Evolutionary conservation across 2,329 filamentous ascomycete genomes (phyloP).

Genomic region (Phialophora expanda): DNA sequence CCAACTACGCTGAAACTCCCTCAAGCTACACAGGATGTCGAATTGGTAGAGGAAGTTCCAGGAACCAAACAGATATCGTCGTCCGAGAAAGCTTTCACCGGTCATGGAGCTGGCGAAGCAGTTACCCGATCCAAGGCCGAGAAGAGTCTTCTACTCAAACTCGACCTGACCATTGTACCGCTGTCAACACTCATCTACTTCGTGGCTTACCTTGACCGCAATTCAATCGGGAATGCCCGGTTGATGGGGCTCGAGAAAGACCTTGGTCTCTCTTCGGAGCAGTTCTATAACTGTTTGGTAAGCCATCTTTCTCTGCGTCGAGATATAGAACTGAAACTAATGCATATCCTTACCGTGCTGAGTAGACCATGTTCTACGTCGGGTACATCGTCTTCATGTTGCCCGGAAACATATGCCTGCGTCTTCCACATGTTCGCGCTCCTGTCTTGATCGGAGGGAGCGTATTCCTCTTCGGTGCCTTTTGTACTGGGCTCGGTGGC

Average conservation of each 20-base stretch:
- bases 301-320: not conserved
- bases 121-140: not conserved
- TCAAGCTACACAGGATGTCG: not conserved
- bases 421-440: not conserved
- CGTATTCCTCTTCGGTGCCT: constrained; percentile 9
- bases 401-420: constrained; percentile 6
- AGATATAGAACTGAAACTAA: not conserved
- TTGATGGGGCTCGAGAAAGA: constrained; percentile 13
- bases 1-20: not conserved
- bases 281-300: constrained; percentile 11
- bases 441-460: constrained; percentile 13
- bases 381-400: constrained; percentile 18
- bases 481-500: constrained; percentile 10
- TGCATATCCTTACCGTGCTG: not conserved
- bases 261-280: constrained; percentile 7
- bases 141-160: constrained; percentile 4
- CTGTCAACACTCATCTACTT: constrained; percentile 13
- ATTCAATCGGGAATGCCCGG: constrained; percentile 14
- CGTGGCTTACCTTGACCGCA: constrained; percentile 16
- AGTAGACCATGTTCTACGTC: constrained; percentile 10
- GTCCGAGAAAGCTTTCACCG: constrained; percentile 5
- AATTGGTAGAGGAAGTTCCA: not conserved
- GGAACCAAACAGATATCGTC: not conserved
- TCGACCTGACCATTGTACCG: constrained; percentile 6
- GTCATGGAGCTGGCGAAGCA: not conserved